These are phyloP conservation scores for Colletotrichum ledebouriae DNA, from an alignment of 2,329 filamentous ascomycete genomes.

Conservation along the genomic window DNA sequence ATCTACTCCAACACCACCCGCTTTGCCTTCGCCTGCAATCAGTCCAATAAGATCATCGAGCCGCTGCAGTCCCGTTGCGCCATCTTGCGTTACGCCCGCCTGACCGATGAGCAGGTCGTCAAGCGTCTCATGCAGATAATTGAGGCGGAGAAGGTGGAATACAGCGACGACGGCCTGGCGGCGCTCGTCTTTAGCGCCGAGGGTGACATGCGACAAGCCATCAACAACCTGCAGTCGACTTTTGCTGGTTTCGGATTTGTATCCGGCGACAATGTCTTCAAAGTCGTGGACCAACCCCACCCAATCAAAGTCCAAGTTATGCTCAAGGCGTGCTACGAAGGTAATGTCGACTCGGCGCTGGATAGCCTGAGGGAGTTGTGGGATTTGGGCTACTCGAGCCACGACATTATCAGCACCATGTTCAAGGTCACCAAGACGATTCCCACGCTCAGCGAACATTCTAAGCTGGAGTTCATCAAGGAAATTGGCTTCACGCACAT, in stretches of 20 bases:
- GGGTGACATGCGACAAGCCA: slow-evolving; percentile 98
- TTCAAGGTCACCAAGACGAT: slow-evolving; percentile 98
- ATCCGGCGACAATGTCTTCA: slow-evolving; percentile 98
- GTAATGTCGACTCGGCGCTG: slow-evolving; percentile 88
- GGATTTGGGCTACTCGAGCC: slow-evolving; percentile 96
- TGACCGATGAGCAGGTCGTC: slow-evolving; percentile 93
- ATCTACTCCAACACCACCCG: slow-evolving; percentile 97
- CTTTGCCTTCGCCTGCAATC: slow-evolving; percentile 98
- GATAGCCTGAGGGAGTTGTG: slow-evolving; percentile 91
- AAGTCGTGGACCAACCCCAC: slow-evolving; percentile 95
- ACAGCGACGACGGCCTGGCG: slow-evolving; percentile 92
- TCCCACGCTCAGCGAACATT: slow-evolving; percentile 89
- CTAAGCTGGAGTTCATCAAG: slow-evolving; percentile 97
- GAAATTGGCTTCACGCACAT: slow-evolving; percentile 99
- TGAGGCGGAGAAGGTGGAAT: slow-evolving; percentile 89
- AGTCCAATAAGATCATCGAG: slow-evolving; percentile 99
- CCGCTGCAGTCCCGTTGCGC: slow-evolving; percentile 97
- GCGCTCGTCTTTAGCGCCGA: slow-evolving; percentile 98
- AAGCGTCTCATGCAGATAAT: slow-evolving; percentile 93
- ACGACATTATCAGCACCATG: slow-evolving; percentile 99
- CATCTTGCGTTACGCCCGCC: slow-evolving; percentile 91
- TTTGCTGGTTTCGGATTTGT: slow-evolving; percentile 95
- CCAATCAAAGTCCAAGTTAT: slow-evolving; percentile 99
- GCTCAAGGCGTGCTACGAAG: slow-evolving; percentile 96
- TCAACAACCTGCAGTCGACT: slow-evolving; percentile 98